Evolutionary conservation across 83 land plant species (phyloP).

Genomic region (Thuja plicata): DNA sequence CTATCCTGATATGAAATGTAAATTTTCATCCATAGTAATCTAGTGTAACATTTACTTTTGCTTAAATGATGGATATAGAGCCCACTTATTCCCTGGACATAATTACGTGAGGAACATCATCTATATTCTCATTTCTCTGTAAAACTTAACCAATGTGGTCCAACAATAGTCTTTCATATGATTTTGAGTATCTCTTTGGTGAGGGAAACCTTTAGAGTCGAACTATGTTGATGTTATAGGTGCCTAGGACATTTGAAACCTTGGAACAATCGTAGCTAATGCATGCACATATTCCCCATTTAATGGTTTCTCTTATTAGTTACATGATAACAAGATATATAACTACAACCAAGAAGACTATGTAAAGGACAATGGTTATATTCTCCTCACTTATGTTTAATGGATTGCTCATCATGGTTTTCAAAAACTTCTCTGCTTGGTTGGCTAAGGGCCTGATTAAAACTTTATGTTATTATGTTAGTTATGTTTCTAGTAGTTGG

Average conservation of each 20-base stretch:
- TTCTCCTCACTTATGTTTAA: too few relatives aligned
- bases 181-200: background rate
- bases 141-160: background rate
- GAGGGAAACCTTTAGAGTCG: conserved; percentile 15
- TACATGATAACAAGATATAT: too few relatives aligned
- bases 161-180: background rate
- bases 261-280: too few relatives aligned
- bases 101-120: background rate
- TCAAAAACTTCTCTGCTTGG: too few relatives aligned
- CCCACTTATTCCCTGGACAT: conserved; percentile 11
- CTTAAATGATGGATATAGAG: conserved; percentile 6
- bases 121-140: background rate
- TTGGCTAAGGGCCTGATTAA: too few relatives aligned
- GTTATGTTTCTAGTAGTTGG: too few relatives aligned
- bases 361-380: too few relatives aligned
- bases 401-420: too few relatives aligned
- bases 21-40: background rate
- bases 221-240: background rate
- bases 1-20: conserved; percentile 13
- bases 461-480: too few relatives aligned
- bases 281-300: too few relatives aligned
- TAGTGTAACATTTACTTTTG: conserved; percentile 20
- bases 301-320: too few relatives aligned
- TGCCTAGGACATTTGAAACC: background rate
- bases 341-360: too few relatives aligned